A percentile compares a stretch with the other conserved stretches of the same genome.
These are phyloP conservation scores for Cercospora sp. DNA, from an alignment of 2,329 filamentous ascomycete genomes.

Conservation along the genomic window DNA sequence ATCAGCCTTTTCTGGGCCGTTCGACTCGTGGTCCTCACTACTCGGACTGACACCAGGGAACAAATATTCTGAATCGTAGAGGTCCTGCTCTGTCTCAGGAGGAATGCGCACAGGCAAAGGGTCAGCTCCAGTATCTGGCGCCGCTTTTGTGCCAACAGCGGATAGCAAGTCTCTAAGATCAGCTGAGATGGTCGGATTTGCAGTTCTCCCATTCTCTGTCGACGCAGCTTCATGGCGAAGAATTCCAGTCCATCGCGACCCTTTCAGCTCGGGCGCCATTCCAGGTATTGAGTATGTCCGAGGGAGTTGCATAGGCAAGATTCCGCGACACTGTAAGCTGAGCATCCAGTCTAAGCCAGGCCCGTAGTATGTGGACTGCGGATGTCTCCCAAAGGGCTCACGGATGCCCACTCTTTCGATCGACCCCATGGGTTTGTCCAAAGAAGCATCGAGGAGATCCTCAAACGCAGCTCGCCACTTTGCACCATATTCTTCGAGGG, in stretches of 20 bases:
- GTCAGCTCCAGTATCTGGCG: slow-evolving; percentile 16
- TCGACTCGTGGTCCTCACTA: not conserved
- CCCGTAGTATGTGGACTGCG: slow-evolving; percentile 31
- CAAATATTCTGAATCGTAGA: slow-evolving; percentile 46
- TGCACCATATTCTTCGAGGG: slow-evolving; percentile 37
- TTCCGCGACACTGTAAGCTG: slow-evolving; percentile 38
- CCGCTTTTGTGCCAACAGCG: slow-evolving; percentile 23
- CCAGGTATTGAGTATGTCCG: not conserved
- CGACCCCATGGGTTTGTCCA: slow-evolving; percentile 37
- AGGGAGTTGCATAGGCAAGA: slow-evolving; percentile 38
- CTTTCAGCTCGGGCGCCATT: not conserved
- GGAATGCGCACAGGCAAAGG: slow-evolving; percentile 5
- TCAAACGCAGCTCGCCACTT: slow-evolving; percentile 61
- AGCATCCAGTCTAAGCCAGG: slow-evolving; percentile 42
- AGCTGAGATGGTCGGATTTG: not conserved
- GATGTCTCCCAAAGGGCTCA: slow-evolving; percentile 16
- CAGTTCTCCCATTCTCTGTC: not conserved
- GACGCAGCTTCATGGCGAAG: not conserved
- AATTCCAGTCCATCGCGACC: not conserved
- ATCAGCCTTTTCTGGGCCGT: not conserved
- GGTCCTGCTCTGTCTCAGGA: slow-evolving; percentile 51
- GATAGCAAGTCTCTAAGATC: slow-evolving; percentile 24
- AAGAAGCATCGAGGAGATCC: slow-evolving; percentile 53
- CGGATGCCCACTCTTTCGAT: slow-evolving; percentile 26
- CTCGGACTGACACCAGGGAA: not conserved